Evolutionary conservation across 2,329 filamentous ascomycete species (phyloP).

Genomic region (Ophiocordyceps australis): DNA sequence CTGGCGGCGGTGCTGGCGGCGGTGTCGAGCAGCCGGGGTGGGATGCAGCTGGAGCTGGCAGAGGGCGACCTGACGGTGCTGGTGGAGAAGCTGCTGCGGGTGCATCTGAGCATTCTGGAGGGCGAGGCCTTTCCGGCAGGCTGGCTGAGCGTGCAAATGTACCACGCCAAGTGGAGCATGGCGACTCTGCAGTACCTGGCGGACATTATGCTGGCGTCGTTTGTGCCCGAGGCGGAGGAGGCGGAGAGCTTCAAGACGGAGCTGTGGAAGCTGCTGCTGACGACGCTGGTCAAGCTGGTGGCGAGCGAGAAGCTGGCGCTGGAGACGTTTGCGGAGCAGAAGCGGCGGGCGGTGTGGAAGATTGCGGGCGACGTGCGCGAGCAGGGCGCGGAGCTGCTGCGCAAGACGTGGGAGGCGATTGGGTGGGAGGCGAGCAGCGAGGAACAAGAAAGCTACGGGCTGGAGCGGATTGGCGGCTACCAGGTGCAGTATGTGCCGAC

Average conservation of each 20-base stretch:
- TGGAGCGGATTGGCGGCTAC: conserved; percentile 81
- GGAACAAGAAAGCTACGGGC: conserved; percentile 57
- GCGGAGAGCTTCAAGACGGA: conserved; percentile 85
- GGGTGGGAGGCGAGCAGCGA: conserved; percentile 85
- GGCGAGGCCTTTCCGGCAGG: conserved; percentile 76
- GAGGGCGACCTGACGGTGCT: conserved; percentile 60
- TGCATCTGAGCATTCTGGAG: conserved; percentile 75
- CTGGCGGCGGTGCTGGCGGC: conserved; percentile 76
- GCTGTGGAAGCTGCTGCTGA: conserved; percentile 87
- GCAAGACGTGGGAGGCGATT: conserved; percentile 82
- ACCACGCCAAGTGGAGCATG: conserved; percentile 82
- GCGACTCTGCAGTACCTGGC: conserved; percentile 69
- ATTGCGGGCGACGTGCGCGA: conserved; percentile 94
- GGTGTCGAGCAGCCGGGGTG: conserved; percentile 50
- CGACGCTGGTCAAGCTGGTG: conserved; percentile 72
- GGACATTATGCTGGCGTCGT: conserved; percentile 61
- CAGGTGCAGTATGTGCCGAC: conserved; percentile 96
- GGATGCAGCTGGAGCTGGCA: conserved; percentile 57
- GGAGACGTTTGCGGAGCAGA: conserved; percentile 94
- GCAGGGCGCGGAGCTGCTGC: conserved; percentile 70
- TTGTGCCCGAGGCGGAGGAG: conserved; percentile 77
- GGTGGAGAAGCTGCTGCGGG: conserved; percentile 60
- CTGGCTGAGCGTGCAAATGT: conserved; percentile 89
- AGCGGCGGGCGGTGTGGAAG: conserved; percentile 92
- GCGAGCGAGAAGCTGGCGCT: conserved; percentile 77